Conservation (phyloP, 169 alveolate species). For the Plasmodium coatneyi region DNA sequence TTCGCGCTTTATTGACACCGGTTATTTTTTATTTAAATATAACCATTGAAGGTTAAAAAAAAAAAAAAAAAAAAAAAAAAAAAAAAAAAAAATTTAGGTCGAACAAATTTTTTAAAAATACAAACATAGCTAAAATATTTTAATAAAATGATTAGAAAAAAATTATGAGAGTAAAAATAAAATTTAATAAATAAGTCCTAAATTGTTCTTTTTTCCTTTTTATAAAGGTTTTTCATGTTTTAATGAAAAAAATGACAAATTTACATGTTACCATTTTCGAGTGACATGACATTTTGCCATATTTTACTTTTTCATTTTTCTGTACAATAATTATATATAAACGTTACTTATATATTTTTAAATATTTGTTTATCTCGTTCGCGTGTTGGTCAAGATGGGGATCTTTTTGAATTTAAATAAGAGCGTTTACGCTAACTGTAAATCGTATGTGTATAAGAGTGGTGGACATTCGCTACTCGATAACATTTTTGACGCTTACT, state of each 20-base stretch:
- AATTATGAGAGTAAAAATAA: not conserved
- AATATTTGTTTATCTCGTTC: not conserved
- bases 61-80: not conserved
- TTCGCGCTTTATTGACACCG: not conserved
- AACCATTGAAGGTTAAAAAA: not conserved
- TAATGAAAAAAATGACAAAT: slow-evolving; percentile 24
- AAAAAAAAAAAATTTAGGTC: not conserved
- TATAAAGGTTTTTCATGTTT: not conserved
- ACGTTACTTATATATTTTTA: not conserved
- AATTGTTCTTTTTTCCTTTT: not conserved
- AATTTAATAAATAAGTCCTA: not conserved
- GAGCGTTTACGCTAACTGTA: slow-evolving; percentile 62
- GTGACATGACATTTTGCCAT: not conserved
- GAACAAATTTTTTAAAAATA: not conserved
- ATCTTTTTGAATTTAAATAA: slow-evolving; percentile 38
- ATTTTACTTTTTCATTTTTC: slow-evolving; percentile 7
- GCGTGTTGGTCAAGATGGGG: slow-evolving; percentile 40
- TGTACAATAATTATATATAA: slow-evolving; percentile 7
- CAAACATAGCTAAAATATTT: not conserved
- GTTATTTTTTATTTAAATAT: not conserved
- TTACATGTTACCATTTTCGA: not conserved
- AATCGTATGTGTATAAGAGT: slow-evolving; percentile 69
- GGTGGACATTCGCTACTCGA: slow-evolving; percentile 54
- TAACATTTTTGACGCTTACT: slow-evolving; percentile 48
- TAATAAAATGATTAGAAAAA: slow-evolving; percentile 16